Conservation (phyloP, 108 stramenopile species). For the Stephanodiscus minutulus region DNA sequence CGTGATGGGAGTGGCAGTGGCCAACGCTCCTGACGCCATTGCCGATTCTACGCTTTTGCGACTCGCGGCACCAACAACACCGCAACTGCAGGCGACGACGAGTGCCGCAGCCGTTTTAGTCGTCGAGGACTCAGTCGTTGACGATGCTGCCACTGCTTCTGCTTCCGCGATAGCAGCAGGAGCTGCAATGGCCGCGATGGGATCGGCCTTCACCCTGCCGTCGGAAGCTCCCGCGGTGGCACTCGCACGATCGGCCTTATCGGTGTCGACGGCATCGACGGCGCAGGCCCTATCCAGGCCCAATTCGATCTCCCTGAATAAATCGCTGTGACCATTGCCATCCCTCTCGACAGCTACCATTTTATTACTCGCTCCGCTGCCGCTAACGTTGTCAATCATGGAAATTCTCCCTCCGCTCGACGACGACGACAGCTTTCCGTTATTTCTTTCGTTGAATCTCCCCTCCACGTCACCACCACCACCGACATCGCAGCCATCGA, state of each 20-base stretch:
- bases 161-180: neutral
- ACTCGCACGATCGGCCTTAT: neutral
- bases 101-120: neutral
- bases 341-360: neutral
- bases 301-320: slow-evolving; percentile 45
- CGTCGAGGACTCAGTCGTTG: neutral
- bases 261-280: neutral
- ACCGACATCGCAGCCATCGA: neutral
- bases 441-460: neutral
- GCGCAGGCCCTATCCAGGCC: slow-evolving; percentile 28
- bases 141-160: slow-evolving; percentile 8
- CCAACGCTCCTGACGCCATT: neutral
- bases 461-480: neutral
- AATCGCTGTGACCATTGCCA: slow-evolving; percentile 14
- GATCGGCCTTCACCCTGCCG: neutral
- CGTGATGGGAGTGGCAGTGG: neutral
- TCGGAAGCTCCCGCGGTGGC: neutral
- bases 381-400: neutral
- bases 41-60: neutral
- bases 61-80: neutral
- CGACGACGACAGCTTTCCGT: neutral
- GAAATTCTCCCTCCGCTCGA: slow-evolving; percentile 2
- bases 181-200: neutral
- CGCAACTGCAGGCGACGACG: neutral
- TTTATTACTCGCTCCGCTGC: neutral